Percentiles rank a stretch among this genome's conserved stretches.
phyloP scores from a whole-genome alignment of 2,329 filamentous ascomycete genomes.

The Xylariaceae sp. region DNA sequence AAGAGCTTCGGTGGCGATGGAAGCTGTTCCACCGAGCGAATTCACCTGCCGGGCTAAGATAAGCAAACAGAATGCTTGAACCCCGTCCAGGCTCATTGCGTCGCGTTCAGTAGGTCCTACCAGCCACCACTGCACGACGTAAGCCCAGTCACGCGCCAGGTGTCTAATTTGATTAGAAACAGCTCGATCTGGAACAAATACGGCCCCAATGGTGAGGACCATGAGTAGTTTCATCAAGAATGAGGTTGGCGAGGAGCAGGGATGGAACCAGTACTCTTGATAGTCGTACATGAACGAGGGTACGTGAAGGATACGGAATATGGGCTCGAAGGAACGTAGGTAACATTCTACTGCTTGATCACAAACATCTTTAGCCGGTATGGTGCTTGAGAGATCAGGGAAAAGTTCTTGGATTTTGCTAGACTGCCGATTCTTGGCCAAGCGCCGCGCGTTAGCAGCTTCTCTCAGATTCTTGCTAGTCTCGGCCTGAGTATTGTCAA shows the following conservation, averaged over 20 bases:
- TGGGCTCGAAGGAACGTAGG: conserved; percentile 28
- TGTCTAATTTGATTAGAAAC: conserved; percentile 22
- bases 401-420: conserved; percentile 19
- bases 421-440: conserved; percentile 13
- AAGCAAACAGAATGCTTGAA: conserved; percentile 33
- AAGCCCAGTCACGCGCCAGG: conserved; percentile 34
- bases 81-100: conserved; percentile 29
- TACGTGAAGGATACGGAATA: conserved; percentile 31
- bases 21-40: conserved; percentile 29
- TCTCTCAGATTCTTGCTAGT: conserved; percentile 13
- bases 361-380: conserved; percentile 22
- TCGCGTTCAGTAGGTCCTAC: conserved; percentile 29
- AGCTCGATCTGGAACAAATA: conserved; percentile 25
- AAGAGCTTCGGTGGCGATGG: conserved; percentile 34
- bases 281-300: conserved; percentile 29
- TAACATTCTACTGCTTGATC: conserved; percentile 27
- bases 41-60: conserved; percentile 30
- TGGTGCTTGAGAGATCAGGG: conserved; percentile 14
- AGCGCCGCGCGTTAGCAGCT: conserved; percentile 13
- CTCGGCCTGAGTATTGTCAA: conserved; percentile 14
- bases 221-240: conserved; percentile 32
- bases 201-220: conserved; percentile 29
- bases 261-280: conserved; percentile 21
- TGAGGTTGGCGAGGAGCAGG: not conserved
- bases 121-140: conserved; percentile 35